Conservation (phyloP, 2,329 filamentous ascomycete species). For the Penicillium sclerotigenum region DNA sequence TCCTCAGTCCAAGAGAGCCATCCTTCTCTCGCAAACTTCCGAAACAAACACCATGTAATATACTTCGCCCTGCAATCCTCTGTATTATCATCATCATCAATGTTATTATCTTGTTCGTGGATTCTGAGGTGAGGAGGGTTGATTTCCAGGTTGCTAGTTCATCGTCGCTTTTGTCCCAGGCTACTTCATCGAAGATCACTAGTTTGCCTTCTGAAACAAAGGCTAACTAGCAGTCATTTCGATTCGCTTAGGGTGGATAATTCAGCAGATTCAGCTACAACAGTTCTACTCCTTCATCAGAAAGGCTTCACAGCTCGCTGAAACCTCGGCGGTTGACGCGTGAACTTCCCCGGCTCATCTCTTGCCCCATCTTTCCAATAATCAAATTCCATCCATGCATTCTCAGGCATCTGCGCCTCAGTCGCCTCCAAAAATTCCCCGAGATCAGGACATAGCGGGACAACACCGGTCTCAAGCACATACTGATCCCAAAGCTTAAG, state of each 20-base stretch:
- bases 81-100: slow-evolving; percentile 30
- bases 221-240: neutral
- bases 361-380: slow-evolving; percentile 58
- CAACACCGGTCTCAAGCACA: slow-evolving; percentile 57
- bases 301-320: slow-evolving; percentile 38
- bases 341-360: slow-evolving; percentile 49
- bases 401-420: slow-evolving; percentile 64
- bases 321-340: slow-evolving; percentile 34
- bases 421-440: slow-evolving; percentile 59
- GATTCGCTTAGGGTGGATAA: neutral
- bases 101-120: no score
- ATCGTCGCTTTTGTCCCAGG: neutral
- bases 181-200: slow-evolving; percentile 3
- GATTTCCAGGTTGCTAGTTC: no score
- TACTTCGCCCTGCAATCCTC: slow-evolving; percentile 23
- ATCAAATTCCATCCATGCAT: slow-evolving; percentile 65
- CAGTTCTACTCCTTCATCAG: slow-evolving; percentile 2
- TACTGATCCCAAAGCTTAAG: slow-evolving; percentile 57
- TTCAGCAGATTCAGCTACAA: neutral
- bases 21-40: slow-evolving; percentile 14
- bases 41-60: slow-evolving; percentile 19
- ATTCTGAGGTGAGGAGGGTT: no score
- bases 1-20: slow-evolving; percentile 17
- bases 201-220: neutral
- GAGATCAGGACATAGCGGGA: slow-evolving; percentile 58